Percentiles rank a stretch among this genome's conserved stretches.
Conservation (phyloP, 1,284 basidiomycete genomes). For the Exobasidium cylindrosporum region DNA sequence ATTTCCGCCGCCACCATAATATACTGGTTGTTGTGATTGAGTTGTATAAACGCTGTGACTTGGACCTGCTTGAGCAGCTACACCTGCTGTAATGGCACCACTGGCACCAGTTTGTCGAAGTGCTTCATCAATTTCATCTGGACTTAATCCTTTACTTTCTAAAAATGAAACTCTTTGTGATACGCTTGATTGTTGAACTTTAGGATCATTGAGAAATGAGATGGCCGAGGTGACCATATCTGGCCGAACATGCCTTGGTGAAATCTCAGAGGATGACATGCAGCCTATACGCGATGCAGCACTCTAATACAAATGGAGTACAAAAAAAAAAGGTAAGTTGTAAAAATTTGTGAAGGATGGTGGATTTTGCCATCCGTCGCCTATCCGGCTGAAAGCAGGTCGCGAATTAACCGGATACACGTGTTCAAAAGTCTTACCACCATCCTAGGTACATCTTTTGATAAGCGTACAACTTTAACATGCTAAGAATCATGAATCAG, state of each 20-base stretch:
- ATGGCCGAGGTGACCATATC: conserved; percentile 51
- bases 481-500: too few relatives aligned
- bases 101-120: conserved; percentile 60
- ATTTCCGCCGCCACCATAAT: conserved; percentile 5
- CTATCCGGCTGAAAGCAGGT: too few relatives aligned
- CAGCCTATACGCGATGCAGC: too few relatives aligned
- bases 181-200: conserved; percentile 70
- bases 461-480: too few relatives aligned
- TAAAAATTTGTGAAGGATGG: too few relatives aligned
- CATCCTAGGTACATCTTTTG: too few relatives aligned
- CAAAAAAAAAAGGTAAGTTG: too few relatives aligned
- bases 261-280: conserved; percentile 8
- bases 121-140: conserved; percentile 81
- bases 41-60: conserved; percentile 7
- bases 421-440: too few relatives aligned
- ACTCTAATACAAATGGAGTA: too few relatives aligned
- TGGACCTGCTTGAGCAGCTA: conserved; percentile 1
- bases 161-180: conserved; percentile 87
- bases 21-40: conserved; percentile 8
- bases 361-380: too few relatives aligned
- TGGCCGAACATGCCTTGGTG: conserved; percentile 23
- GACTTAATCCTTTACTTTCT: conserved; percentile 84
- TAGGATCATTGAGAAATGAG: conserved; percentile 51
- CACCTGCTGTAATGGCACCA: conserved; percentile 9
- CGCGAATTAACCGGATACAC: too few relatives aligned